These are phyloP conservation scores for Candida insectalens DNA, from an alignment of 805 yeast species.

Conservation along the genomic window DNA sequence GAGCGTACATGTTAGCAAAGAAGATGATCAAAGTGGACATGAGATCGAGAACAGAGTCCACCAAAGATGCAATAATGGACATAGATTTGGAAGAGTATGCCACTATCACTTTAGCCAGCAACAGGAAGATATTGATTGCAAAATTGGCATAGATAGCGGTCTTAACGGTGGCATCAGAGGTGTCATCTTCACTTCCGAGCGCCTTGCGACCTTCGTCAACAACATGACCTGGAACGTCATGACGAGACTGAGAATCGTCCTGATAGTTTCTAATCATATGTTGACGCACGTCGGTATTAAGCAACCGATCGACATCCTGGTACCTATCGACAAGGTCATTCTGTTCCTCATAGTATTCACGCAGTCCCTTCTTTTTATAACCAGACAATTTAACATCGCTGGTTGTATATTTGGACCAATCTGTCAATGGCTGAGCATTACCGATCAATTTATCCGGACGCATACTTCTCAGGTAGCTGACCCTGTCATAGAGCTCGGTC, in stretches of 20 bases:
- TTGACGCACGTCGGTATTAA: conserved; percentile 63
- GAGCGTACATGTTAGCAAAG: conserved; percentile 43
- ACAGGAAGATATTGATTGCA: conserved; percentile 44
- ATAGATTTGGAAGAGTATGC: conserved; percentile 59
- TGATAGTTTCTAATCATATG: conserved; percentile 56
- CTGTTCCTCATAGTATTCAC: conserved; percentile 44
- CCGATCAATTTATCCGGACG: conserved; percentile 43
- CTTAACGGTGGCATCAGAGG: conserved; percentile 31
- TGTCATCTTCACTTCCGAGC: conserved; percentile 37
- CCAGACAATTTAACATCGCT: conserved; percentile 17
- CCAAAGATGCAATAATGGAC: conserved; percentile 68
- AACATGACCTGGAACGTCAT: conserved; percentile 46
- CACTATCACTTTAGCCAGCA: conserved; percentile 52
- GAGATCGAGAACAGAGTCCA: conserved; percentile 68
- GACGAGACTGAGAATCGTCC: conserved; percentile 7
- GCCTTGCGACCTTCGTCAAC: conserved; percentile 48
- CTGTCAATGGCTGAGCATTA: conserved; percentile 20
- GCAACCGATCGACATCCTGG: conserved; percentile 48
- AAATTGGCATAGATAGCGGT: conserved; percentile 60
- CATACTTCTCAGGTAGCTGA: conserved; percentile 28
- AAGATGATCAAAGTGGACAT: conserved; percentile 67
- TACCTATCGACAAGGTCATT: conserved; percentile 50
- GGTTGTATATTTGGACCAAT: conserved; percentile 28
- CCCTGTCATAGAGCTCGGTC: conserved; percentile 12
- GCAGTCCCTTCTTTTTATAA: conserved; percentile 13